Evolutionary conservation across 257 asterid genomes (phyloP).

Genomic region (Capsicum rhomboideum): DNA sequence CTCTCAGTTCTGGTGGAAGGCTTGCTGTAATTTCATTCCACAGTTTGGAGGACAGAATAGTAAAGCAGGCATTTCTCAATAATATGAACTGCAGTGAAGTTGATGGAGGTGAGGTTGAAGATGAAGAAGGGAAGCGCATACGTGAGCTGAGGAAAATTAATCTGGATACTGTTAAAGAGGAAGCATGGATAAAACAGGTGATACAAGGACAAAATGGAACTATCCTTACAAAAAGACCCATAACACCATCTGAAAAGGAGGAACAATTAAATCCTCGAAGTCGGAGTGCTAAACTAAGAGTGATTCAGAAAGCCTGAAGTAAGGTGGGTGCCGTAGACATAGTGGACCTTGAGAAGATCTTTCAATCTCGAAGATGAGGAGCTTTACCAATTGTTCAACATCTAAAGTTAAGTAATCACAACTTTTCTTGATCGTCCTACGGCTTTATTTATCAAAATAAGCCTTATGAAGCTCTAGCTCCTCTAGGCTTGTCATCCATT

Average conservation of each 20-base stretch:
- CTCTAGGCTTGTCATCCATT: neutral
- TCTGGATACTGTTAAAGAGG: slow-evolving; percentile 23
- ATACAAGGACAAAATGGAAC: slow-evolving; percentile 45
- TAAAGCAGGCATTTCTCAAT: slow-evolving; percentile 78
- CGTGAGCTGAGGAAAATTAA: neutral
- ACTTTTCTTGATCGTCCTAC: neutral
- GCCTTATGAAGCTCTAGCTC: neutral
- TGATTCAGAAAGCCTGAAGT: slow-evolving; percentile 63
- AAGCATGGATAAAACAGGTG: slow-evolving; percentile 70
- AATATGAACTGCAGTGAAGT: slow-evolving; percentile 31
- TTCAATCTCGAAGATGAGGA: neutral
- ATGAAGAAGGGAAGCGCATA: slow-evolving; percentile 6
- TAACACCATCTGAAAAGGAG: slow-evolving; percentile 81
- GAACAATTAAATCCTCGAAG: slow-evolving; percentile 76
- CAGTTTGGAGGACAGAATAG: slow-evolving; percentile 94
- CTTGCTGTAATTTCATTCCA: slow-evolving; percentile 91
- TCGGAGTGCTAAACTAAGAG: slow-evolving; percentile 91
- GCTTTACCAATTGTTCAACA: neutral
- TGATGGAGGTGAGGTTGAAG: slow-evolving; percentile 11
- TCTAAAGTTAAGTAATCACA: neutral
- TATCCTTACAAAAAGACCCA: slow-evolving; percentile 84
- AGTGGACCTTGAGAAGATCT: neutral
- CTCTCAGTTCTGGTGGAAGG: slow-evolving; percentile 80
- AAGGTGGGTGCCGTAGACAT: neutral
- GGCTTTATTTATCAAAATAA: neutral